Evolutionary conservation across 495 filamentous ascomycete species (phyloP).

Genomic region (Neohortaea acidophila): DNA sequence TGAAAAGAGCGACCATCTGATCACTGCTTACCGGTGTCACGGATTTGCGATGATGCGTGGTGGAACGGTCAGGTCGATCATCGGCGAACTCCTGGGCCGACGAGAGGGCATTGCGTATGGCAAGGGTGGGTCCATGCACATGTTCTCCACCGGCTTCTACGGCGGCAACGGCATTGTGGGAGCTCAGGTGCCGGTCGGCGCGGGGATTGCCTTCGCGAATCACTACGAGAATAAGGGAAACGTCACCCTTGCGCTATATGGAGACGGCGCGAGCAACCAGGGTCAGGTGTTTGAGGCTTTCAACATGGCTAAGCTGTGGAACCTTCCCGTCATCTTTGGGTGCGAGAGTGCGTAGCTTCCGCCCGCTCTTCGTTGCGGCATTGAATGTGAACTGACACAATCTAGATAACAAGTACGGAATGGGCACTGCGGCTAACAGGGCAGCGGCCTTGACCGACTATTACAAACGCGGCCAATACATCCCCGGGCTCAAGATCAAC

Average conservation of each 20-base stretch:
- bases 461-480: conserved; percentile 99
- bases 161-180: conserved; percentile 98
- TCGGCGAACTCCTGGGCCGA: conserved; percentile 88
- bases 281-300: conserved; percentile 99
- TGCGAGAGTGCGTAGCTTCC: conserved; percentile 63
- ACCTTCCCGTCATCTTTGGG: conserved; percentile 82
- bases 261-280: conserved; percentile 96
- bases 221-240: conserved; percentile 77
- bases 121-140: conserved; percentile 99
- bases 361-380: not conserved
- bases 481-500: conserved; percentile 97
- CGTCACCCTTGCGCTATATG: conserved; percentile 79
- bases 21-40: conserved; percentile 97
- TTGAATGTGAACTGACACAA: not conserved
- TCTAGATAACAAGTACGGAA: conserved; percentile 98
- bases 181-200: conserved; percentile 94
- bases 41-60: conserved; percentile 96
- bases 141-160: conserved; percentile 97
- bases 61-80: conserved; percentile 78
- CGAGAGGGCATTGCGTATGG: conserved; percentile 94
- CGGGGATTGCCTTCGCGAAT: conserved; percentile 92
- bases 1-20: conserved; percentile 76
- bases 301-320: conserved; percentile 99
- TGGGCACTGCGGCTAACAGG: conserved; percentile 93
- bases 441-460: conserved; percentile 93